Evolutionary conservation across 2,329 filamentous ascomycete genomes (phyloP).

Genomic region (Fusarium nurragi): DNA sequence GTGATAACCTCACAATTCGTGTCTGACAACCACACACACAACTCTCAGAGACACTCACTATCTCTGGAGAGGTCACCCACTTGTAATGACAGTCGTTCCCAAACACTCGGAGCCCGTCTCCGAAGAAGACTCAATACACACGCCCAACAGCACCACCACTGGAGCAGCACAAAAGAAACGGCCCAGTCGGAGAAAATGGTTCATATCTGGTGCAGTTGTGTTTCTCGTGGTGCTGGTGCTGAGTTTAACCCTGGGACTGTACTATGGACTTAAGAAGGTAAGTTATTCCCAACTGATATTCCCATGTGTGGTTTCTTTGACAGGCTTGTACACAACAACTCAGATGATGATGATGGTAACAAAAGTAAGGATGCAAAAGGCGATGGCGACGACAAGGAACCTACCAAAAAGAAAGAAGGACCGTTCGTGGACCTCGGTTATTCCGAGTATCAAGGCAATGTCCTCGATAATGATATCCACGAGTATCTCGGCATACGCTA

Average conservation of each 20-base stretch:
- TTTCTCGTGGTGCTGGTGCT: constrained; percentile 20
- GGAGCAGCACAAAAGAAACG: background rate
- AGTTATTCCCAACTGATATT: background rate
- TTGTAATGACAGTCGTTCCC: constrained; percentile 14
- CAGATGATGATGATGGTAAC: background rate
- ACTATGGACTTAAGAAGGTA: constrained; percentile 38
- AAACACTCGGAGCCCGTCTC: constrained; percentile 10
- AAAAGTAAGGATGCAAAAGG: background rate
- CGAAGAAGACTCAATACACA: constrained; percentile 18
- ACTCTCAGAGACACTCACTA: constrained; percentile 6
- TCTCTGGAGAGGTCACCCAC: background rate
- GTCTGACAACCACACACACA: background rate
- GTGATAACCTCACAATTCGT: background rate
- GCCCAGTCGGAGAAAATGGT: constrained; percentile 21
- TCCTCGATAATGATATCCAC: constrained; percentile 52
- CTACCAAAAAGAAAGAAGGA: background rate
- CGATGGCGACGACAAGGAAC: background rate
- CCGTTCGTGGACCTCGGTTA: constrained; percentile 55
- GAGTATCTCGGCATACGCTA: constrained; percentile 62
- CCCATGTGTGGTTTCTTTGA: background rate
- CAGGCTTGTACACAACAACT: background rate
- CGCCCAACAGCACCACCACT: background rate
- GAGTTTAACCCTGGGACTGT: constrained; percentile 33
- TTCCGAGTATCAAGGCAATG: constrained; percentile 54
- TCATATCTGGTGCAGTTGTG: constrained; percentile 10